Base-by-base conservation (phyloP, 805 yeast species). In the Candida sakaeoensis region DNA sequence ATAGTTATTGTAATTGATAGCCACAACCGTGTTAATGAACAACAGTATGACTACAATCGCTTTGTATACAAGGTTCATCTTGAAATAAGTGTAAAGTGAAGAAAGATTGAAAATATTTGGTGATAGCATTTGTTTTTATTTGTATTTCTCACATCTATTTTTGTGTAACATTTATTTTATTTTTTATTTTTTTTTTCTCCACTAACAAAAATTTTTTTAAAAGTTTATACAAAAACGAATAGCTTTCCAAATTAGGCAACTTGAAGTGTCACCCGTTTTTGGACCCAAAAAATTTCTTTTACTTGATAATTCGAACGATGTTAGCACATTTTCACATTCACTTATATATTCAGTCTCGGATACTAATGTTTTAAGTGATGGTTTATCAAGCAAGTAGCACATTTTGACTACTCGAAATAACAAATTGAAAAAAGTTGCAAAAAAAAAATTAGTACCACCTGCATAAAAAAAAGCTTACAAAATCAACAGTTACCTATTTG, bases 241-340 rank as follows among this genome's bases (percentile, higher is more conserved):
- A 19, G 3, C 24, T 15, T 34, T 24, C 37, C 37, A 5, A 34
- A 34, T 16, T 24, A 34, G 37, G 37, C 24, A 34, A 15, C n/a
- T n/a, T n/a, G n/a, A n/a, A n/a, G n/a, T n/a, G n/a, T n/a, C n/a
- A n/a, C n/a, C n/a, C n/a, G n/a, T n/a, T n/a, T n/a, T n/a, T n/a
- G n/a, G n/a, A n/a, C n/a, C n/a, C 26, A 23, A 23, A 23, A 12
- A 27, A 27, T 7, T n/a, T n/a, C n/a, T n/a, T n/a, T n/a, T n/a
- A n/a, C n/a, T n/a, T n/a, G n/a, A n/a, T n/a, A n/a, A n/a, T n/a
- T n/a, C n/a, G n/a, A n/a, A n/a, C n/a, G n/a, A n/a, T n/a, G n/a
- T n/a, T n/a, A n/a, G n/a, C n/a, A n/a, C n/a, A n/a, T n/a, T n/a
- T n/a, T n/a, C n/a, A n/a, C n/a, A n/a, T n/a, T n/a, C n/a, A n/a